phyloP scores from a whole-genome alignment of 169 alveolate genomes.

The Plasmodium vinckei region DNA sequence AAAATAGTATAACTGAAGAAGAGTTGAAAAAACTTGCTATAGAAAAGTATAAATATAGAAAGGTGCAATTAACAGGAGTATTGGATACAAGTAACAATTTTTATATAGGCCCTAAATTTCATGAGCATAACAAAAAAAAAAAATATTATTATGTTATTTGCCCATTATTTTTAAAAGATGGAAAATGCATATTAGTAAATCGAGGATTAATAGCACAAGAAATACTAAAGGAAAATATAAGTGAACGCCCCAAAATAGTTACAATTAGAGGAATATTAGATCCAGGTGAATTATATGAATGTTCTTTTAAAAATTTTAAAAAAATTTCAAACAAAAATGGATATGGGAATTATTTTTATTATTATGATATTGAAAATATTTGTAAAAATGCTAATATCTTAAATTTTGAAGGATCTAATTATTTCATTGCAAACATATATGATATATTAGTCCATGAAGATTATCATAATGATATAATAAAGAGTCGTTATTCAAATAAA shows the following conservation, averaged over 20 bases:
- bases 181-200: constrained; percentile 85
- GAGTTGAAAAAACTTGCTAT: constrained; percentile 59
- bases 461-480: constrained; percentile 31
- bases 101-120: constrained; percentile 88
- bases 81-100: constrained; percentile 85
- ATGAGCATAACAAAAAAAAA: constrained; percentile 74
- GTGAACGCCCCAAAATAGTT: constrained; percentile 85
- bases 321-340: constrained; percentile 66
- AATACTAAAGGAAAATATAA: constrained; percentile 69
- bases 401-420: constrained; percentile 71
- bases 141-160: constrained; percentile 82
- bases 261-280: constrained; percentile 88
- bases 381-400: constrained; percentile 79
- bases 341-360: constrained; percentile 78
- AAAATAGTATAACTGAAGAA: constrained; percentile 50
- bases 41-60: constrained; percentile 76
- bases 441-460: constrained; percentile 88
- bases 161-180: constrained; percentile 88
- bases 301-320: constrained; percentile 35
- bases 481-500: constrained; percentile 19
- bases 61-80: constrained; percentile 85
- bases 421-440: constrained; percentile 83
- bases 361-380: constrained; percentile 82
- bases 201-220: constrained; percentile 85
- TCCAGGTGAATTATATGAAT: constrained; percentile 85